Conservation (phyloP, 805 yeast species). For the Pichia deserticola region DNA sequence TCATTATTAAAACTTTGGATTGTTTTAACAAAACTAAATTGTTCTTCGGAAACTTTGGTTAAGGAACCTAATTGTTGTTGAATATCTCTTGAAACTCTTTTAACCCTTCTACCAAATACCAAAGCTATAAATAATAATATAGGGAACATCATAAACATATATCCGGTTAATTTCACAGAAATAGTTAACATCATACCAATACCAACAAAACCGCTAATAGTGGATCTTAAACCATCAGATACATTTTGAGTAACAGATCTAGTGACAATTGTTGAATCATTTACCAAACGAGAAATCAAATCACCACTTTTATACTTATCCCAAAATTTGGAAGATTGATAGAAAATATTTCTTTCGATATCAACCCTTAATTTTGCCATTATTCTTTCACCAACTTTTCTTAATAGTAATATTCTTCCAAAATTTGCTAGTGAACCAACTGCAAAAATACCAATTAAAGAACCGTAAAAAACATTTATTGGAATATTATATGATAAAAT, state of each 20-base stretch:
- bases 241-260: slow-evolving; percentile 81
- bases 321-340: slow-evolving; percentile 83
- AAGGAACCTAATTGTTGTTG: slow-evolving; percentile 81
- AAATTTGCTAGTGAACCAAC: slow-evolving; percentile 75
- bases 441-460: slow-evolving; percentile 54
- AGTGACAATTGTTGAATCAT: slow-evolving; percentile 84
- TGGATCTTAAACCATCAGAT: slow-evolving; percentile 84
- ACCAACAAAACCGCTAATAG: slow-evolving; percentile 79
- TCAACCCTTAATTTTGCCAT: slow-evolving; percentile 79
- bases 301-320: slow-evolving; percentile 91
- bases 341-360: slow-evolving; percentile 66
- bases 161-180: slow-evolving; percentile 72
- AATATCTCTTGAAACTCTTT: slow-evolving; percentile 62
- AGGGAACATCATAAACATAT: slow-evolving; percentile 76
- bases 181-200: slow-evolving; percentile 87
- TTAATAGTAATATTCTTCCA: slow-evolving; percentile 68
- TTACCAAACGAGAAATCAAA: slow-evolving; percentile 76
- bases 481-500: slow-evolving; percentile 46
- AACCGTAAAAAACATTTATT: slow-evolving; percentile 54
- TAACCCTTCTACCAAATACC: slow-evolving; percentile 74
- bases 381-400: slow-evolving; percentile 77
- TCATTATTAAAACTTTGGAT: slow-evolving; percentile 92
- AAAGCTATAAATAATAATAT: slow-evolving; percentile 74
- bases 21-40: slow-evolving; percentile 74
- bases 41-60: slow-evolving; percentile 89